A percentile compares a stretch with the other conserved stretches of the same genome.
Conservation (phyloP, 208 protist species). For the Trypanosoma melophagium region DNA sequence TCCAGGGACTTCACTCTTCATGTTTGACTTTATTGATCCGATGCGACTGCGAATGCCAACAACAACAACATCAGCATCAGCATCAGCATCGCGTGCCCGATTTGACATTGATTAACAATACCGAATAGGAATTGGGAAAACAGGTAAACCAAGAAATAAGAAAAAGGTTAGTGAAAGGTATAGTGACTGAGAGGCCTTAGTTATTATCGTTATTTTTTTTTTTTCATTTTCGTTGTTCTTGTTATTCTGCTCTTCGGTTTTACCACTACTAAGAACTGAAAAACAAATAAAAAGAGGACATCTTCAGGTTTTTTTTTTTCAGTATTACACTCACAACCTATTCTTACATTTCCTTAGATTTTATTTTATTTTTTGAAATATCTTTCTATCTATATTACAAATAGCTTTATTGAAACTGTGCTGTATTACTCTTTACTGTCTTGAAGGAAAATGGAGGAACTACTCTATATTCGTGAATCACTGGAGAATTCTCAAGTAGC, state of each 20-base stretch:
- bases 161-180: neutral
- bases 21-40: constrained; percentile 37
- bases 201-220: neutral
- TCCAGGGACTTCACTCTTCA: constrained; percentile 39
- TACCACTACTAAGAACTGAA: neutral
- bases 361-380: too few species aligned
- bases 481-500: neutral
- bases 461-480: constrained; percentile 15
- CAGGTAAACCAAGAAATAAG: neutral
- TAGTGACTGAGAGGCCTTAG: neutral
- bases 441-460: constrained; percentile 24
- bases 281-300: neutral
- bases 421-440: too few species aligned
- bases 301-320: too few species aligned
- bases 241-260: neutral
- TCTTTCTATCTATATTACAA: too few species aligned
- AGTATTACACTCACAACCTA: too few species aligned
- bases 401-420: too few species aligned
- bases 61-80: too few species aligned
- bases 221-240: neutral
- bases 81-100: too few species aligned
- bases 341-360: too few species aligned
- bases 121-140: neutral
- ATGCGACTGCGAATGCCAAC: neutral
- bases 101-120: neutral